A percentile compares a stretch with the other conserved stretches of the same genome.
Conservation (phyloP, 495 filamentous ascomycete genomes). For the Penicillium taxi region DNA sequence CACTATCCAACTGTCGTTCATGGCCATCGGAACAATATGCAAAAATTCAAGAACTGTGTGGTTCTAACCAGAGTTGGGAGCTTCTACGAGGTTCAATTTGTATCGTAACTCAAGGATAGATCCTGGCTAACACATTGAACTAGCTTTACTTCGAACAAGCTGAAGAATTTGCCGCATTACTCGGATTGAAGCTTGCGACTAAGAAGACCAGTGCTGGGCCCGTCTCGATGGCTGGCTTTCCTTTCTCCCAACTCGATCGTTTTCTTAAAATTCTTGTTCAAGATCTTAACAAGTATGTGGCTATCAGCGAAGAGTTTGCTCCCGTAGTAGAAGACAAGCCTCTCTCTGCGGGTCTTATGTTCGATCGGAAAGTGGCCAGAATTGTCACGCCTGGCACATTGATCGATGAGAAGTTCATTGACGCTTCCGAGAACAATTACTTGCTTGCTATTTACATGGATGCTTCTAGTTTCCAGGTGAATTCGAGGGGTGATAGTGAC, state of each 20-base stretch:
- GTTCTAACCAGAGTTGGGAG: slow-evolving; percentile 83
- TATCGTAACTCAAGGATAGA: neutral
- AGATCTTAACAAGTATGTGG: slow-evolving; percentile 82
- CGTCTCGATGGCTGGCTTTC: slow-evolving; percentile 91
- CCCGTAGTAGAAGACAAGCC: slow-evolving; percentile 56
- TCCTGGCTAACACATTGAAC: slow-evolving; percentile 3
- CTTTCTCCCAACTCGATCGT: slow-evolving; percentile 82
- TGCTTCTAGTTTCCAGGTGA: slow-evolving; percentile 13
- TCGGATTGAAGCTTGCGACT: slow-evolving; percentile 81
- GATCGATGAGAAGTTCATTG: slow-evolving; percentile 96
- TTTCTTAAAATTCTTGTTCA: slow-evolving; percentile 88
- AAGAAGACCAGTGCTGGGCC: slow-evolving; percentile 67
- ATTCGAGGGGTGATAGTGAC: slow-evolving; percentile 15
- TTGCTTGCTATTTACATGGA: slow-evolving; percentile 65
- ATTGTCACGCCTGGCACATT: slow-evolving; percentile 90
- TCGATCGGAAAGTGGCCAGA: slow-evolving; percentile 74
- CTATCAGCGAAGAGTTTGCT: slow-evolving; percentile 86
- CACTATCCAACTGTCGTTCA: slow-evolving; percentile 81
- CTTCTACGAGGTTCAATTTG: slow-evolving; percentile 69
- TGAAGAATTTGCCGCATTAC: slow-evolving; percentile 72
- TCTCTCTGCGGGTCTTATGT: slow-evolving; percentile 67
- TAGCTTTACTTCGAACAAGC: slow-evolving; percentile 90
- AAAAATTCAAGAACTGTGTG: slow-evolving; percentile 79
- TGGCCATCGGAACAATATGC: slow-evolving; percentile 85
- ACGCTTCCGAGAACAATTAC: slow-evolving; percentile 87